These are phyloP conservation scores for Emmonsiellopsis sp. DNA, from an alignment of 2,329 filamentous ascomycete genomes.

Conservation along the genomic window DNA sequence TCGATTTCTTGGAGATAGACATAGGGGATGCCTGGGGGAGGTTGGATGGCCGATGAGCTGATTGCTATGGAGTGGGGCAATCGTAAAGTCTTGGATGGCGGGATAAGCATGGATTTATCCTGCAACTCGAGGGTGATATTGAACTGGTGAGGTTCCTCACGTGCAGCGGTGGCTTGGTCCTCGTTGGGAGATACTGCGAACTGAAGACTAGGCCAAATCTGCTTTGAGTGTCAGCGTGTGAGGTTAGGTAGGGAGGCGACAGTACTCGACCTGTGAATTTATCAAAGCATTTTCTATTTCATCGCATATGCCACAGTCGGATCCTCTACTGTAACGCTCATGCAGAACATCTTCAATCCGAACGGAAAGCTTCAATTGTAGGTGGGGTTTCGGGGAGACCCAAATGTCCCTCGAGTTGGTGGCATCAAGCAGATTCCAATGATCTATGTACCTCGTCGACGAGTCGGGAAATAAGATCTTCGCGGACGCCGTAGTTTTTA, in stretches of 20 bases:
- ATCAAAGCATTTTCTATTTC: constrained; percentile 7
- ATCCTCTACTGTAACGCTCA: background rate
- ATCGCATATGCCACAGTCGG: constrained; percentile 12
- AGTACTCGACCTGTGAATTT: constrained; percentile 12
- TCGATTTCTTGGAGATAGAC: constrained; percentile 6
- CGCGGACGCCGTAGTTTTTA: constrained; percentile 16
- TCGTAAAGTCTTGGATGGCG: background rate
- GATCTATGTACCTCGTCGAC: background rate
- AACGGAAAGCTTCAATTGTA: constrained; percentile 21
- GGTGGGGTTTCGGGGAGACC: constrained; percentile 20
- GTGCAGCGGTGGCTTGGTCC: background rate
- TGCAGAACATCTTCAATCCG: constrained; percentile 4
- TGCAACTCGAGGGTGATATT: constrained; percentile 7
- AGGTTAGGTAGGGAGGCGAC: constrained; percentile 8
- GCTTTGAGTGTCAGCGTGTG: background rate
- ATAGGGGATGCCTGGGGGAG: constrained; percentile 7
- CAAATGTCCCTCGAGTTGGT: constrained; percentile 15
- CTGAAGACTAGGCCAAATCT: background rate
- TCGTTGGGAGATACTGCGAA: background rate
- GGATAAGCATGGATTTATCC: background rate
- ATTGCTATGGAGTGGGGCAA: constrained; percentile 4
- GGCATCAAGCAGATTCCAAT: constrained; percentile 3
- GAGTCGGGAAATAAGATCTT: constrained; percentile 7
- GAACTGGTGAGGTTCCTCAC: background rate
- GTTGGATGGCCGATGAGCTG: constrained; percentile 3